These are phyloP conservation scores for Colletotrichum musicola DNA, from an alignment of 2,329 filamentous ascomycete genomes.

Conservation along the genomic window DNA sequence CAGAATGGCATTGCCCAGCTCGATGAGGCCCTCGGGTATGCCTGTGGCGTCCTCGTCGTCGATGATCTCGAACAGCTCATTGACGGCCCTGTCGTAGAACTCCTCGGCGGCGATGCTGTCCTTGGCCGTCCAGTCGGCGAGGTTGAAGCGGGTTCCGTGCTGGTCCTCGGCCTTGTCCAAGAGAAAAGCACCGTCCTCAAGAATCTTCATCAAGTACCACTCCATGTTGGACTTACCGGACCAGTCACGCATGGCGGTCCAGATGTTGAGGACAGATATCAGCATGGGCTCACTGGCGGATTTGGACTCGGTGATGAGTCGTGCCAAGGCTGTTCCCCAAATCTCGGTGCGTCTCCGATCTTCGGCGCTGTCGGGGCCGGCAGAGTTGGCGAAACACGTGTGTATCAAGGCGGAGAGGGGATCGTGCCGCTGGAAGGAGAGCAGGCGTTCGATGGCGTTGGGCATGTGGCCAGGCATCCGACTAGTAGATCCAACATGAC, in stretches of 20 bases:
- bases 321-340: conserved; percentile 90
- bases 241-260: conserved; percentile 90
- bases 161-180: conserved; percentile 88
- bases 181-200: conserved; percentile 92
- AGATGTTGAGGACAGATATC: conserved; percentile 86
- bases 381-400: conserved; percentile 89
- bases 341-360: conserved; percentile 83
- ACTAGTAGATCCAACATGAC: conserved; percentile 53
- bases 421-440: conserved; percentile 91
- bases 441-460: conserved; percentile 82
- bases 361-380: conserved; percentile 84
- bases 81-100: conserved; percentile 87
- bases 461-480: conserved; percentile 55
- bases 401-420: conserved; percentile 87
- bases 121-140: conserved; percentile 80
- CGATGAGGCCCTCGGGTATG: conserved; percentile 86
- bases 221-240: conserved; percentile 90
- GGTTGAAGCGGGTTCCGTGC: conserved; percentile 76
- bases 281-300: conserved; percentile 84
- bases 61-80: conserved; percentile 85
- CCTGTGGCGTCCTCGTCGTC: conserved; percentile 87
- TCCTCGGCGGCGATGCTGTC: conserved; percentile 86
- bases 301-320: conserved; percentile 82
- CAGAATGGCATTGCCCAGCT: conserved; percentile 87
- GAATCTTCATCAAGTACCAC: conserved; percentile 92